Evolutionary conservation across 352 stramenopile genomes (phyloP).

Genomic region (Globisporangium megalacanthum): DNA sequence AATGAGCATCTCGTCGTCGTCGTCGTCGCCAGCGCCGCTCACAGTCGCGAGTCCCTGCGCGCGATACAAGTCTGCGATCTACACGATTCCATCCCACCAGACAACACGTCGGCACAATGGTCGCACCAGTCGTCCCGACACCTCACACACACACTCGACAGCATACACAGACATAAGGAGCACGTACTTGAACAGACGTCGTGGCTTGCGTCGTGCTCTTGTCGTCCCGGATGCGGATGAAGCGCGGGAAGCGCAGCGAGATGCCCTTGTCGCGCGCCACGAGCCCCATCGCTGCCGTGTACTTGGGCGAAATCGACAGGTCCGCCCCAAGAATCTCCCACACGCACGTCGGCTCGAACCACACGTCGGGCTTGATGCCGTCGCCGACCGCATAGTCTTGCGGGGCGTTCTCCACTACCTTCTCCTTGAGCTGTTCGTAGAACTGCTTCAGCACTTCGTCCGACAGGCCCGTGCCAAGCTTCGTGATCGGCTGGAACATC

Average conservation of each 20-base stretch:
- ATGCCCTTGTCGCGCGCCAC: constrained; percentile 93
- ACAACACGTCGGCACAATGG: no score
- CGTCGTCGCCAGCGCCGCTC: constrained; percentile 51
- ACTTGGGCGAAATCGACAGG: constrained; percentile 97
- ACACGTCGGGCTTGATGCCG: constrained; percentile 89
- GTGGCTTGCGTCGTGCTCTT: constrained; percentile 97
- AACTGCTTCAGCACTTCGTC: constrained; percentile 96
- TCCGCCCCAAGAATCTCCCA: constrained; percentile 99
- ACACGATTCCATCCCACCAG: neutral
- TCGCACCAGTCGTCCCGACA: no score
- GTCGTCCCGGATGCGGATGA: constrained; percentile 97
- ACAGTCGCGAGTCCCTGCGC: constrained; percentile 72
- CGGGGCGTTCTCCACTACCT: constrained; percentile 76
- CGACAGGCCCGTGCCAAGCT: constrained; percentile 94
- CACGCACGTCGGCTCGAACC: constrained; percentile 95
- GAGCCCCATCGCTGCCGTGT: constrained; percentile 94
- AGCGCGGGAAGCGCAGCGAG: constrained; percentile 98
- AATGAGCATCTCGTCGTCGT: constrained; percentile 79
- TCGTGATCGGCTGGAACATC: constrained; percentile 97
- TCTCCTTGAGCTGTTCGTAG: constrained; percentile 77
- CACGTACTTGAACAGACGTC: constrained; percentile 90
- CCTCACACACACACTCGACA: neutral
- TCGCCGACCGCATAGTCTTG: constrained; percentile 92
- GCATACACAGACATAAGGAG: neutral
- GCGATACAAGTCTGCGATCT: constrained; percentile 81